Evolutionary conservation across 2,329 filamentous ascomycete genomes (phyloP).

Genomic region (Arthrobotrys megalospora): DNA sequence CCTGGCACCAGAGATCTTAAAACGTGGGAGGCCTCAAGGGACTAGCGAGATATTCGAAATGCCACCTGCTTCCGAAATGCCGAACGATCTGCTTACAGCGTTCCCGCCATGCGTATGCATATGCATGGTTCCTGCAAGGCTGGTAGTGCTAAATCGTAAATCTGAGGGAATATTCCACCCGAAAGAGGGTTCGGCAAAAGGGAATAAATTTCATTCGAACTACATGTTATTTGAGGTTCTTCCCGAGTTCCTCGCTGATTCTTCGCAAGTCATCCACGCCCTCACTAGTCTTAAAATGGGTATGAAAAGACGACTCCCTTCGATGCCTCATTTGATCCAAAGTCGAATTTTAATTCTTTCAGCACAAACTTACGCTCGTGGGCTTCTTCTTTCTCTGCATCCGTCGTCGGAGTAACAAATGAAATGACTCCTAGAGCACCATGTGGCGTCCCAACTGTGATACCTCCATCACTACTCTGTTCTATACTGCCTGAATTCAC

Average conservation of each 20-base stretch:
- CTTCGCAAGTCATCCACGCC: background rate
- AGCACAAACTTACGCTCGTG: constrained; percentile 29
- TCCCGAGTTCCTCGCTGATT: background rate
- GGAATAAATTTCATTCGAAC: no score
- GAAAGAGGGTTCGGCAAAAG: background rate
- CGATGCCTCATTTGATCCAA: background rate
- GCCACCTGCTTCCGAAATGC: constrained; percentile 15
- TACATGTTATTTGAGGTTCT: background rate
- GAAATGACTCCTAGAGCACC: constrained; percentile 13
- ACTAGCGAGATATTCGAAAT: background rate
- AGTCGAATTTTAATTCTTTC: constrained; percentile 37
- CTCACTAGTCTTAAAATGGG: constrained; percentile 10
- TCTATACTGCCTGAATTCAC: constrained; percentile 26
- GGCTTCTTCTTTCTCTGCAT: constrained; percentile 6
- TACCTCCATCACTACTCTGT: background rate
- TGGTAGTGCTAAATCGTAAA: background rate
- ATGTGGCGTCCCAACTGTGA: constrained; percentile 13
- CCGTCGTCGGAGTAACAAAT: constrained; percentile 9
- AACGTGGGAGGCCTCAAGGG: background rate
- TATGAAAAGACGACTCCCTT: constrained; percentile 36
- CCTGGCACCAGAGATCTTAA: background rate
- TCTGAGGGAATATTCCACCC: background rate
- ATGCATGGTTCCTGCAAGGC: constrained; percentile 44
- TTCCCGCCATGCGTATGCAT: constrained; percentile 19
- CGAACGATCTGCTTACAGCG: background rate